Conservation (phyloP, 805 yeast species). For the Saturnispora dispora region DNA sequence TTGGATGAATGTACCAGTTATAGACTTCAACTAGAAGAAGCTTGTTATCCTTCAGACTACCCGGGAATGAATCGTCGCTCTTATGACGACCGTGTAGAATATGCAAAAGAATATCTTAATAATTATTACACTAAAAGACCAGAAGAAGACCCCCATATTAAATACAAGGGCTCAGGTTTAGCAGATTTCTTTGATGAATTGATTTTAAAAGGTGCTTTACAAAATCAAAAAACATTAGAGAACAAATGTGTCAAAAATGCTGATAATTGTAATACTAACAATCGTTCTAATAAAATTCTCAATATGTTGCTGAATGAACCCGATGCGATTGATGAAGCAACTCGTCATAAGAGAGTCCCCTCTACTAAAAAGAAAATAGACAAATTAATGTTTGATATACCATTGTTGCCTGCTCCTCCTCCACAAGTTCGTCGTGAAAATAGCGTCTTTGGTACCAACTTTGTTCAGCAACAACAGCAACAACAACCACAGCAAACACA, state of each 20-base stretch:
- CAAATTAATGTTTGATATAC: constrained; percentile 16
- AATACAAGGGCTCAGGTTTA: constrained; percentile 5
- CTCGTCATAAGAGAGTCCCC: background rate
- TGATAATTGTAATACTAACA: background rate
- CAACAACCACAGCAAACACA: background rate
- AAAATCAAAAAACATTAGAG: background rate
- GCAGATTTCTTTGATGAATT: constrained; percentile 1
- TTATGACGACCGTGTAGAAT: constrained; percentile 20
- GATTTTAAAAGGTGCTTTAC: constrained; percentile 1
- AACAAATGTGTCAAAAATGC: background rate
- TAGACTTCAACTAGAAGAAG: constrained; percentile 23
- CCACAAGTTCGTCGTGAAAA: constrained; percentile 18
- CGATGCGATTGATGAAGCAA: constrained; percentile 5
- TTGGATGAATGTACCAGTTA: constrained; percentile 27
- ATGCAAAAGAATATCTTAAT: constrained; percentile 18
- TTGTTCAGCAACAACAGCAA: background rate
- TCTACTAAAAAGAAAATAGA: background rate
- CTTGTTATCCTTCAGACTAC: constrained; percentile 15
- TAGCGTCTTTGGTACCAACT: constrained; percentile 11
- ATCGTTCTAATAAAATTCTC: background rate
- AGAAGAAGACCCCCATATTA: constrained; percentile 4
- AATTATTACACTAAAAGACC: constrained; percentile 10
- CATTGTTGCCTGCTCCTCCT: constrained; percentile 14
- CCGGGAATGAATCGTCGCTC: constrained; percentile 3
- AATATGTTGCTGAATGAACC: constrained; percentile 1